These are phyloP conservation scores for Fusarium solani-melongenae DNA, from an alignment of 2,329 filamentous ascomycete species.

Conservation along the genomic window DNA sequence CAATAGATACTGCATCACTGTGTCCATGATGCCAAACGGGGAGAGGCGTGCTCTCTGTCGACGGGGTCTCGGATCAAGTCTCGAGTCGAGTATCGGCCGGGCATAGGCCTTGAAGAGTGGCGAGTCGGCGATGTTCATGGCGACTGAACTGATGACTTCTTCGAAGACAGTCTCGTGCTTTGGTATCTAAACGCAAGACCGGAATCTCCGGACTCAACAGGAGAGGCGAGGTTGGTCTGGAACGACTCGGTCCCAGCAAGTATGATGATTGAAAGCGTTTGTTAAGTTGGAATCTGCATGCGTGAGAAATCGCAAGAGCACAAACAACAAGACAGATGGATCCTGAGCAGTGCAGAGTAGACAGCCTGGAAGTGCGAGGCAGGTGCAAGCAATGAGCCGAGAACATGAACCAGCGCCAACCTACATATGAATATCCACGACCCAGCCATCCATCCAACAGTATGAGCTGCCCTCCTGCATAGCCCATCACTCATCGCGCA, in stretches of 20 bases:
- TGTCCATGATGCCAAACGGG: slow-evolving; percentile 37
- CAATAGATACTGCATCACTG: slow-evolving; percentile 45
- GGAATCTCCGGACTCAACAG: background rate
- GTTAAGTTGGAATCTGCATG: background rate
- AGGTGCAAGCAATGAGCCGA: slow-evolving; percentile 15
- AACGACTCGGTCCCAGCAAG: background rate
- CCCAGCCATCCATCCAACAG: background rate
- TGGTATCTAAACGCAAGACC: background rate
- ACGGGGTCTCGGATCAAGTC: slow-evolving; percentile 7
- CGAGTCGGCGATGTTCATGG: slow-evolving; percentile 41
- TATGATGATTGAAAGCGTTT: background rate
- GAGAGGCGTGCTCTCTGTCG: slow-evolving; percentile 3
- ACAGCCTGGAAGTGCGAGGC: background rate
- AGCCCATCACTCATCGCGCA: background rate
- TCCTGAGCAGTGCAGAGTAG: background rate
- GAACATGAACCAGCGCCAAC: background rate
- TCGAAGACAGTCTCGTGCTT: background rate
- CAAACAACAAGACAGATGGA: background rate
- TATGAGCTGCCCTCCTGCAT: slow-evolving; percentile 2
- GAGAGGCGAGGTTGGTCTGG: background rate
- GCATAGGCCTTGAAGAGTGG: slow-evolving; percentile 42
- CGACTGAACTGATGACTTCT: background rate
- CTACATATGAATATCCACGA: background rate
- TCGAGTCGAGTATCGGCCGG: slow-evolving; percentile 28
- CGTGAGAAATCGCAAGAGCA: background rate